phyloP scores from a whole-genome alignment of 2,329 filamentous ascomycete genomes.

The Ceratocystiopsis sp. region DNA sequence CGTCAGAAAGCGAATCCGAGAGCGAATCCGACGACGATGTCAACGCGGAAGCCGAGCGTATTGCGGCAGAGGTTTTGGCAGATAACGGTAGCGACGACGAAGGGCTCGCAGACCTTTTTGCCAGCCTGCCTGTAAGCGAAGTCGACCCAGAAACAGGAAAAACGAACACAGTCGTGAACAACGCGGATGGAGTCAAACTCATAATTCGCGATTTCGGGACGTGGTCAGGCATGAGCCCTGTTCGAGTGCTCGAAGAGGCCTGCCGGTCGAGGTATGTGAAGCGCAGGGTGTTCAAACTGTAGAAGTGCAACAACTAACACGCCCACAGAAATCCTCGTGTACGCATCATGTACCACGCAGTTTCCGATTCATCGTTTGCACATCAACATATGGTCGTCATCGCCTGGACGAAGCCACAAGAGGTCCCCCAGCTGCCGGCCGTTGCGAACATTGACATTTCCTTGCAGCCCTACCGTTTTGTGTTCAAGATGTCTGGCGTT shows the following conservation, averaged over 20 bases:
- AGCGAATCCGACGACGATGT: constrained; percentile 26
- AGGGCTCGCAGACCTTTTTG: constrained; percentile 37
- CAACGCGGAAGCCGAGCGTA: constrained; percentile 37
- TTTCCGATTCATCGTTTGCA: constrained; percentile 60
- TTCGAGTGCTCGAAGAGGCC: constrained; percentile 67
- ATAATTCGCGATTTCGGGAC: constrained; percentile 72
- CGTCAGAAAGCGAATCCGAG: constrained; percentile 12
- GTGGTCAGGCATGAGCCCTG: constrained; percentile 58
- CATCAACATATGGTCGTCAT: constrained; percentile 61
- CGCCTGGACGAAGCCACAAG: constrained; percentile 61
- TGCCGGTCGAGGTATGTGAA: constrained; percentile 52
- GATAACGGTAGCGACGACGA: constrained; percentile 34
- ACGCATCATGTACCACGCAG: constrained; percentile 42
- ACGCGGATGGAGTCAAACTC: constrained; percentile 35
- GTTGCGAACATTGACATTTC: constrained; percentile 26
- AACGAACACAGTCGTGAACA: constrained; percentile 36
- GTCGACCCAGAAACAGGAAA: constrained; percentile 42
- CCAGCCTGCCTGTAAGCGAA: constrained; percentile 42
- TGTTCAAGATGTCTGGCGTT: constrained; percentile 56
- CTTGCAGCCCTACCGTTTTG: constrained; percentile 34
- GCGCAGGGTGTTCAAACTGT: no score
- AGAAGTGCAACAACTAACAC: no score
- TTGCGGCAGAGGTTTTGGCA: constrained; percentile 41
- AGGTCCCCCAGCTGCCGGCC: constrained; percentile 20
- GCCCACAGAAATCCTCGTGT: no score